These are phyloP conservation scores for Ormosia semicastrata DNA, from an alignment of 306 rosid genomes.

Conservation along the genomic window DNA sequence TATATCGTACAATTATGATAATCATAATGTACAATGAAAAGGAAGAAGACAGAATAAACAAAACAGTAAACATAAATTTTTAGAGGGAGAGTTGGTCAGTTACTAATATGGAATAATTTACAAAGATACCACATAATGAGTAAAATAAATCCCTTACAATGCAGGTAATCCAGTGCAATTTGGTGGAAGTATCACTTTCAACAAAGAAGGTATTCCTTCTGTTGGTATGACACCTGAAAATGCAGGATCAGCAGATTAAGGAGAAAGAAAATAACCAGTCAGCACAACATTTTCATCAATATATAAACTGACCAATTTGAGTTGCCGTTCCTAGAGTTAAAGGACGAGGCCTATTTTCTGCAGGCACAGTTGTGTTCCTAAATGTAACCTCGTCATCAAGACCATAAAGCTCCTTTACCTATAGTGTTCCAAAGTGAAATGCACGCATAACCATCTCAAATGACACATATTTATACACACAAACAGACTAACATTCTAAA, in stretches of 20 bases:
- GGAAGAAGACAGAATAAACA: neutral
- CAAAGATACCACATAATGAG: neutral
- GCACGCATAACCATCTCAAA: neutral
- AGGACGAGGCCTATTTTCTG: slow-evolving; percentile 72
- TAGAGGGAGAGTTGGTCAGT: neutral
- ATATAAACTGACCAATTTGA: slow-evolving; percentile 78
- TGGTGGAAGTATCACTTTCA: slow-evolving; percentile 83
- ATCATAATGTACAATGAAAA: neutral
- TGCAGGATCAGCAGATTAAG: neutral
- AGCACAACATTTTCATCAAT: neutral
- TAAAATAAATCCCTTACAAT: slow-evolving; percentile 52
- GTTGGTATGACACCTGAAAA: slow-evolving; percentile 84
- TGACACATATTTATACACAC: neutral
- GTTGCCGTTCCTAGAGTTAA: slow-evolving; percentile 85
- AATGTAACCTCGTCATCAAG: slow-evolving; percentile 67
- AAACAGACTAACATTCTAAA: neutral
- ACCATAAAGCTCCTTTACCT: slow-evolving; percentile 95
- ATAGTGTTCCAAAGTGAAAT: slow-evolving; percentile 1
- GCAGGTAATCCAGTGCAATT: slow-evolving; percentile 80
- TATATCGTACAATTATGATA: neutral
- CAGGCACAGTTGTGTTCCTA: slow-evolving; percentile 71
- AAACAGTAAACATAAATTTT: neutral
- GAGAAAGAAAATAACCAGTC: neutral
- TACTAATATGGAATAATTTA: neutral
- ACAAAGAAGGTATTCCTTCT: slow-evolving; percentile 93